These are phyloP conservation scores for Hypoxylon sp. DNA, from an alignment of 2,329 filamentous ascomycete species.

Conservation along the genomic window DNA sequence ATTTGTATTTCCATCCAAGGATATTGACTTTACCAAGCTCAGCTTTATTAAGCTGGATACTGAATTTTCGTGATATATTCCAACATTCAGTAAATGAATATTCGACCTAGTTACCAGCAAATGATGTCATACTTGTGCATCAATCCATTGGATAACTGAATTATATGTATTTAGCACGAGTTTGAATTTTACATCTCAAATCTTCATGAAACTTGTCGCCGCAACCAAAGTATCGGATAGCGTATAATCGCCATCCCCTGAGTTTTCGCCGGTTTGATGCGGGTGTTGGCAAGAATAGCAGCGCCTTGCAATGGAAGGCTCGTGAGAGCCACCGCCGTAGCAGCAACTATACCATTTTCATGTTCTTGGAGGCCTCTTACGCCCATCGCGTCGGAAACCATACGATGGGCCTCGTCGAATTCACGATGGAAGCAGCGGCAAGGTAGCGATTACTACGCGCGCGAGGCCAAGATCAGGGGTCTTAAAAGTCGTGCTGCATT, in stretches of 20 bases:
- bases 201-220: slow-evolving; percentile 17
- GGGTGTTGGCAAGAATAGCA: slow-evolving; percentile 44
- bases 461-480: slow-evolving; percentile 81
- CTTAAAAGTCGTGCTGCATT: slow-evolving; percentile 94
- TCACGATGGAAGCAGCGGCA: slow-evolving; percentile 87
- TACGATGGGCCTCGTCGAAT: slow-evolving; percentile 71
- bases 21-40: background rate
- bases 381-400: slow-evolving; percentile 5
- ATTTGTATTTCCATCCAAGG: too few species aligned
- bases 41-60: too few species aligned
- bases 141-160: slow-evolving; percentile 9
- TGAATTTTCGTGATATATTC: background rate
- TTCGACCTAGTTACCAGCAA: background rate
- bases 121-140: background rate
- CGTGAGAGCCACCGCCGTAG: slow-evolving; percentile 35
- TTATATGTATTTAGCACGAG: background rate
- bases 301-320: slow-evolving; percentile 50
- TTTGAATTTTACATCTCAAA: background rate
- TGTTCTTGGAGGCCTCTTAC: background rate
- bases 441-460: slow-evolving; percentile 77
- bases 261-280: slow-evolving; percentile 45
- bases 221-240: slow-evolving; percentile 42
- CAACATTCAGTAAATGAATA: background rate
- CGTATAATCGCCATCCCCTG: slow-evolving; percentile 33
- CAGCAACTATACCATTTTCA: slow-evolving; percentile 24